Conservation (phyloP, 208 protist species). For the Zelonia costaricensis region DNA sequence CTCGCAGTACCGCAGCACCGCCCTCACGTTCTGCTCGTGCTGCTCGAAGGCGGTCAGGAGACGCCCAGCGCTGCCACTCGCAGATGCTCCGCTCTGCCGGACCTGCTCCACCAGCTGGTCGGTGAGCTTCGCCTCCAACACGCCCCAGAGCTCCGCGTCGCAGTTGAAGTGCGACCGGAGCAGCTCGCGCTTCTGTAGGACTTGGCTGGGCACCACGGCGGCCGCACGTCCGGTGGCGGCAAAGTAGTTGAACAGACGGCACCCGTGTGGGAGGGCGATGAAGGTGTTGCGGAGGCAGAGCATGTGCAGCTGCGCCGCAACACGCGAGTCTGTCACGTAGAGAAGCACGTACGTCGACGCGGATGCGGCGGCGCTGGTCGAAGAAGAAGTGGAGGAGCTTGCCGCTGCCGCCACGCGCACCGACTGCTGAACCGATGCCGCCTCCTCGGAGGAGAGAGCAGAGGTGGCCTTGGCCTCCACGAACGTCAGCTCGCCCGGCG, state of each 20-base stretch:
- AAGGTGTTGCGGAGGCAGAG: constrained; percentile 55
- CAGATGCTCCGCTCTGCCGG: not conserved
- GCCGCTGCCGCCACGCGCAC: constrained; percentile 13
- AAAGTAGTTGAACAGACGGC: constrained; percentile 46
- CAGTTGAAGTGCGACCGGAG: constrained; percentile 59
- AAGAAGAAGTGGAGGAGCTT: not conserved
- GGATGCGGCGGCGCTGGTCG: not conserved
- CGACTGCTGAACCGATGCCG: constrained; percentile 35
- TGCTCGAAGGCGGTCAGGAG: constrained; percentile 50
- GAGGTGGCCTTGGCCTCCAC: constrained; percentile 24
- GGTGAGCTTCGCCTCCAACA: constrained; percentile 33
- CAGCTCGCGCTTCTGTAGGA: constrained; percentile 50
- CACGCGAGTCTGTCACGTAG: constrained; percentile 68
- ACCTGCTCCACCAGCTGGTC: constrained; percentile 23
- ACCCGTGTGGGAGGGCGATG: constrained; percentile 49
- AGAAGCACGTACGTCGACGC: constrained; percentile 35
- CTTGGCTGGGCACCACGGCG: constrained; percentile 39
- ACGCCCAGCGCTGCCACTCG: constrained; percentile 3
- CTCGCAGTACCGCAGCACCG: constrained; percentile 71
- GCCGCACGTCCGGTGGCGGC: constrained; percentile 32
- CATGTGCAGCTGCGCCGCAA: constrained; percentile 69
- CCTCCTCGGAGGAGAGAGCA: constrained; percentile 28
- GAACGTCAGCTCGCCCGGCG: constrained; percentile 38
- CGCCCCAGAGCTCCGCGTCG: constrained; percentile 67
- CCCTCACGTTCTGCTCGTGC: constrained; percentile 51